phyloP scores from a whole-genome alignment of 2,329 filamentous ascomycete genomes.

The Hortaea werneckii region DNA sequence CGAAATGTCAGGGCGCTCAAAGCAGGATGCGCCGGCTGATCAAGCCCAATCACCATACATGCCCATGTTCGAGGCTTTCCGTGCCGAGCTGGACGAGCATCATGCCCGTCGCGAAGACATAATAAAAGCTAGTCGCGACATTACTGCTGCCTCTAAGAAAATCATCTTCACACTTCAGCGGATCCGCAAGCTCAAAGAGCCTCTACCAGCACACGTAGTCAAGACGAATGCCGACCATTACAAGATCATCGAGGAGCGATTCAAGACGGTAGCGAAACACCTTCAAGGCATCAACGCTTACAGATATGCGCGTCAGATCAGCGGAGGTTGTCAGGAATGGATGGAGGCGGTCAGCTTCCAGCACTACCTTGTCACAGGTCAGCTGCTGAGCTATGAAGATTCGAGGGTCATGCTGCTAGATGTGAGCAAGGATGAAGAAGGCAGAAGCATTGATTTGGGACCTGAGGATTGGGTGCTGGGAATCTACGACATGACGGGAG shows the following conservation, averaged over 20 bases:
- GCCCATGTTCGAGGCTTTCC: constrained; percentile 75
- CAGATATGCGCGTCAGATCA: constrained; percentile 71
- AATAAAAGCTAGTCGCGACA: constrained; percentile 83
- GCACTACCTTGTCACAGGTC: constrained; percentile 62
- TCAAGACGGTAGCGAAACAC: constrained; percentile 59
- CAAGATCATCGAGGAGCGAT: constrained; percentile 59
- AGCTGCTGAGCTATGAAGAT: constrained; percentile 52
- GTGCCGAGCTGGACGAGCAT: constrained; percentile 82
- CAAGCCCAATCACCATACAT: constrained; percentile 40
- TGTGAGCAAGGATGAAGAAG: constrained; percentile 20
- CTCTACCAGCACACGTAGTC: constrained; percentile 57
- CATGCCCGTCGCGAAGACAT: constrained; percentile 85
- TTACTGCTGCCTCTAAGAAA: constrained; percentile 93
- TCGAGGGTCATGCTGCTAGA: neutral
- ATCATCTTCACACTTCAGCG: constrained; percentile 89
- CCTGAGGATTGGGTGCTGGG: constrained; percentile 82
- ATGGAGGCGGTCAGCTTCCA: constrained; percentile 85
- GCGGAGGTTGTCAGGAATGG: constrained; percentile 78
- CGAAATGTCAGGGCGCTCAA: constrained; percentile 6
- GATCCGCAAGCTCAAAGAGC: constrained; percentile 51
- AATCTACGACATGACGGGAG: constrained; percentile 86
- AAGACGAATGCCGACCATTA: constrained; percentile 62
- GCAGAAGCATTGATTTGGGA: constrained; percentile 52
- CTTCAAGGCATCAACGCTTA: constrained; percentile 68
- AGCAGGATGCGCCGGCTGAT: neutral